A percentile compares a stretch with the other conserved stretches of the same genome.
Evolutionary conservation across 495 filamentous ascomycete genomes (phyloP).

Genomic region (Podospora comata): DNA sequence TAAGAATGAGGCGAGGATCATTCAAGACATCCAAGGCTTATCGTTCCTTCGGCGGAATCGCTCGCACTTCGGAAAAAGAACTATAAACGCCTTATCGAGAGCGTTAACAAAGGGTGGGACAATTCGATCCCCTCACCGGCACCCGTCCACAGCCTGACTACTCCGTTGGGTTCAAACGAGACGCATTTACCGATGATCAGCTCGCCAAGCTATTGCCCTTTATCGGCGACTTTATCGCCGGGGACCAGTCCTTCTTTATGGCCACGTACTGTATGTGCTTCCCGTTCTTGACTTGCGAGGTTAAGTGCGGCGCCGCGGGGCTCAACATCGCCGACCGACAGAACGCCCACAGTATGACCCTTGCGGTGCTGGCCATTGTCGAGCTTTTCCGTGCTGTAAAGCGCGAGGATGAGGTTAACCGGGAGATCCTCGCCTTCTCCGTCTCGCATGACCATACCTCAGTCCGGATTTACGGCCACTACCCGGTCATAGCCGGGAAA

Average conservation of each 20-base stretch:
- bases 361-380: slow-evolving; percentile 37
- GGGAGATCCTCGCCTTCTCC: slow-evolving; percentile 46
- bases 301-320: slow-evolving; percentile 37
- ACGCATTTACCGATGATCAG: no score
- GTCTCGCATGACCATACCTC: slow-evolving; percentile 43
- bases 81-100: slow-evolving; percentile 35
- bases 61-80: neutral
- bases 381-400: slow-evolving; percentile 35
- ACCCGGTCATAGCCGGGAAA: slow-evolving; percentile 23
- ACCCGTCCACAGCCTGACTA: slow-evolving; percentile 38
- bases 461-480: slow-evolving; percentile 42
- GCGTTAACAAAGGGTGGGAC: slow-evolving; percentile 45
- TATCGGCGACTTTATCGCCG: no score
- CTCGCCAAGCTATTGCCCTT: no score
- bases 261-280: slow-evolving; percentile 23
- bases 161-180: no score
- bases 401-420: slow-evolving; percentile 40
- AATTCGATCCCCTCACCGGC: slow-evolving; percentile 34
- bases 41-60: slow-evolving; percentile 22
- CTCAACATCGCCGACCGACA: slow-evolving; percentile 23
- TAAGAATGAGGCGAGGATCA: slow-evolving; percentile 10
- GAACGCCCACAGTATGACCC: slow-evolving; percentile 33
- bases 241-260: no score
- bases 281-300: slow-evolving; percentile 28
- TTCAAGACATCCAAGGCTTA: slow-evolving; percentile 18